Base-by-base conservation (phyloP, 2,329 filamentous ascomycete species). In the Ophiostoma perfectum region DNA sequence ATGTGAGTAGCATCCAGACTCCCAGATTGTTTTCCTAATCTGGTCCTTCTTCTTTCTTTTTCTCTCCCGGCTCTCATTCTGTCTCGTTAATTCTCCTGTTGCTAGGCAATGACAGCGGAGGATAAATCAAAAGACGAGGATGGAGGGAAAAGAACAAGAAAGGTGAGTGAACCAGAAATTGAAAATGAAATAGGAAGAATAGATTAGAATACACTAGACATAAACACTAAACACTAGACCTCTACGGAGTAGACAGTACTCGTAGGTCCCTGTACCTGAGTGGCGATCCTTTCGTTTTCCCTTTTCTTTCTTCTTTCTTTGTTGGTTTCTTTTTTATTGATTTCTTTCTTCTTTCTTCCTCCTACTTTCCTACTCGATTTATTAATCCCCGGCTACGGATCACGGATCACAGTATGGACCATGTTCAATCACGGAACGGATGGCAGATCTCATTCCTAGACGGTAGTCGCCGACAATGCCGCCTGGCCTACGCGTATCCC, bases 1-100 rank as follows among this genome's bases (percentile, higher is more conserved):
- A 27, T 27, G 27, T 27, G 27, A 55, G n/a, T 55, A 27, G 49
- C 49, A 55, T 27, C n/a, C n/a, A 55, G n/a, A 55, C 49, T 55
- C 49, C 27, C 27, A 3, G 18, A 27, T 27, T 18, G 18, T 55
- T 60, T 58, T 27, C 16, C 2, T 60, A 1, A 38, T 38, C n/a
- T 58, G 27, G 2, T 60, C 11, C 38, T 27, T 27, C 2, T 27
- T 55, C 14, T 55, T 55, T 16, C 27, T 52, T 52, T 11, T 3
- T 18, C 7, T 55, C 42, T 27, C 27, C 27, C 27, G 49, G 5
- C 3, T 27, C 49, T 55, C n/a, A 8, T 18, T 2, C 27, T 55
- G 49, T 27, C 49, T 55, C 27, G n/a, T 18, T 55, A 55, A 55
- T 55, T 55, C 49, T 55, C 49, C n/a, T 27, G 49, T 55, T 55